These are phyloP conservation scores for Fragaria nilgerrensis DNA, from an alignment of 306 rosid genomes.

Conservation along the genomic window DNA sequence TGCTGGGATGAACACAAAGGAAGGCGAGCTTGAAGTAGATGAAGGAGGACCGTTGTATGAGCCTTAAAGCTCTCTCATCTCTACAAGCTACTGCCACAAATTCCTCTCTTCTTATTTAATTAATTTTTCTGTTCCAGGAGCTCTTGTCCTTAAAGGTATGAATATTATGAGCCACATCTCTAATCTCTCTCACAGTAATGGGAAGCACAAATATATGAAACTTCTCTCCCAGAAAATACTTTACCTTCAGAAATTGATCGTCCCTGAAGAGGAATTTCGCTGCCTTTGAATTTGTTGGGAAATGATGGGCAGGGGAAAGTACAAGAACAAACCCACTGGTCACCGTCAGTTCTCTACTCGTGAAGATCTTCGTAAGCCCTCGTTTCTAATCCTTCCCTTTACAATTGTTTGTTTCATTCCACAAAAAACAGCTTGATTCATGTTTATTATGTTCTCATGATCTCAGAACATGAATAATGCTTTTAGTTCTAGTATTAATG, in stretches of 20 bases:
- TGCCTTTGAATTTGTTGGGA: not conserved
- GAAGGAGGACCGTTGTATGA: too few relatives aligned
- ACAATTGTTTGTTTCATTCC: not conserved
- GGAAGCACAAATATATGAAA: not conserved
- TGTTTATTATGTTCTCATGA: not conserved
- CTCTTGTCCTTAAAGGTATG: conserved; percentile 31
- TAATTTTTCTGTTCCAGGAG: too few relatives aligned
- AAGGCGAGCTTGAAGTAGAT: too few relatives aligned
- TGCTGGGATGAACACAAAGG: too few relatives aligned
- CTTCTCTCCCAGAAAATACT: not conserved
- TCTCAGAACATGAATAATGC: not conserved
- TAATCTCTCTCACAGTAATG: too few relatives aligned
- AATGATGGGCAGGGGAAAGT: conserved; percentile 87
- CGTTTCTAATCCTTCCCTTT: not conserved
- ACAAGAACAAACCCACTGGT: conserved; percentile 92
- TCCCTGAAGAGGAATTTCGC: not conserved
- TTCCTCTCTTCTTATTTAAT: too few relatives aligned
- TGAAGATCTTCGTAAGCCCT: conserved; percentile 69
- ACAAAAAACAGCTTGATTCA: not conserved
- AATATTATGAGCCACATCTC: too few relatives aligned
- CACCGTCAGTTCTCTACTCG: conserved; percentile 87
- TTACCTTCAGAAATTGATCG: not conserved
- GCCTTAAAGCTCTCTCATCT: too few relatives aligned
- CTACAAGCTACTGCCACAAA: conserved; percentile 31
- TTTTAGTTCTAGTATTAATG: not conserved